These are phyloP conservation scores for Globisporangium radiosum DNA, from an alignment of 352 stramenopile species.

Conservation along the genomic window DNA sequence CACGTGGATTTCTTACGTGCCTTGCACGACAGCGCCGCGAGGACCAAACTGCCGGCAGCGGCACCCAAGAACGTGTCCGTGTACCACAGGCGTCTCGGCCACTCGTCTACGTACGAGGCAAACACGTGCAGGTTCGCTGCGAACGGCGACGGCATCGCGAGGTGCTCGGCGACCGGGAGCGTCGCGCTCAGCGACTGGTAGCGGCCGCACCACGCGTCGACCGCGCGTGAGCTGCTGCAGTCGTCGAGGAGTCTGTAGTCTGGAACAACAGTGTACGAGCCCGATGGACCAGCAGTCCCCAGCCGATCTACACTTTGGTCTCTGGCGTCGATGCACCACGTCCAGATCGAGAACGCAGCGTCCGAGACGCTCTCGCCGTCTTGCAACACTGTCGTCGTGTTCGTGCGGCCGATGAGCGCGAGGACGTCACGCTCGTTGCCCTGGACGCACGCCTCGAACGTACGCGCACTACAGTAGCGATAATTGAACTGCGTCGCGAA, in stretches of 20 bases:
- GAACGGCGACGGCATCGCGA: not conserved
- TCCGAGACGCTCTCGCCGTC: not conserved
- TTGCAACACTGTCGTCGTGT: not conserved
- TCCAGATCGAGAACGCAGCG: not conserved
- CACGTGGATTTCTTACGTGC: no score
- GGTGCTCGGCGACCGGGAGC: not conserved
- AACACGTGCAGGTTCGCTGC: not conserved
- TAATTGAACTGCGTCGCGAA: not conserved
- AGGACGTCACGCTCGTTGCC: not conserved
- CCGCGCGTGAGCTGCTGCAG: not conserved
- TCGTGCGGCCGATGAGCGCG: not conserved
- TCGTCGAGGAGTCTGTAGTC: not conserved
- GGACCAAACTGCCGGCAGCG: not conserved
- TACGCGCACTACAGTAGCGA: not conserved
- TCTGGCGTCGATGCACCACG: not conserved
- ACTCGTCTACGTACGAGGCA: slow-evolving; percentile 1
- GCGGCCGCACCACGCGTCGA: not conserved
- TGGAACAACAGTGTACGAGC: not conserved
- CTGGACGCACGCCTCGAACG: not conserved
- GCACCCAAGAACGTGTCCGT: not conserved
- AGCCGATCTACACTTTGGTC: not conserved
- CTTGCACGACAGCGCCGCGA: not conserved
- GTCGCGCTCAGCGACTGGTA: not conserved
- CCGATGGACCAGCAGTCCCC: no score
- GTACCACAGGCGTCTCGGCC: slow-evolving; percentile 1